phyloP scores from a whole-genome alignment of 768 basidiomycete species.

The Neoboletus subvelutipes region DNA sequence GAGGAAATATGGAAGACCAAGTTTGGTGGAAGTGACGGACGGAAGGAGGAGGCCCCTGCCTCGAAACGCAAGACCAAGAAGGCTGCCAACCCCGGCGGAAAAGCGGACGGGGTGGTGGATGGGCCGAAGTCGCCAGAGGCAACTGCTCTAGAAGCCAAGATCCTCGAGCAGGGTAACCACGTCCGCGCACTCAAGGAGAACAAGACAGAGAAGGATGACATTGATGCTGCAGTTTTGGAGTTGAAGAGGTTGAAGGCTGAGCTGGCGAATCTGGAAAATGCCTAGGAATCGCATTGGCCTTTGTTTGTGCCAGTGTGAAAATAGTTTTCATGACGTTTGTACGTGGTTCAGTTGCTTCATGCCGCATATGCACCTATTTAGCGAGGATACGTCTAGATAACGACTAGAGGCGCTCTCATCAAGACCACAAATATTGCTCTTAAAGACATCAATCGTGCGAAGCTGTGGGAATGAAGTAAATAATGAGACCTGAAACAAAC shows the following conservation, averaged over 20 bases:
- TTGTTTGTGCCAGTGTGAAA: not conserved
- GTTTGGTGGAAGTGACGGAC: conserved; percentile 66
- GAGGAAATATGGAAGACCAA: conserved; percentile 75
- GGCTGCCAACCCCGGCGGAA: conserved; percentile 46
- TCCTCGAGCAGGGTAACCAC: conserved; percentile 71
- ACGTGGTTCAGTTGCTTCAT: not conserved
- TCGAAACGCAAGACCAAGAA: conserved; percentile 57
- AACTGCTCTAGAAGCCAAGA: conserved; percentile 67
- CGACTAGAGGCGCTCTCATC: not conserved
- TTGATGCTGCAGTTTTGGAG: conserved; percentile 51
- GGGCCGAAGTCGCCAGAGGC: conserved; percentile 73
- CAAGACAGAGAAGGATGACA: conserved; percentile 45
- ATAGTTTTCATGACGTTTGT: not conserved
- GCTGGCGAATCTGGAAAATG: conserved; percentile 31
- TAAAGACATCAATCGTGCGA: not conserved
- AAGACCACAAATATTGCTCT: not conserved
- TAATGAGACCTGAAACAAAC: not conserved
- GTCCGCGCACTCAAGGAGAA: conserved; percentile 67
- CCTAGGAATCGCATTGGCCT: conserved; percentile 4
- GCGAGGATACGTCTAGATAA: not conserved
- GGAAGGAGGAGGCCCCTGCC: conserved; percentile 44
- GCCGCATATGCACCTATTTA: not conserved
- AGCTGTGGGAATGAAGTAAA: not conserved
- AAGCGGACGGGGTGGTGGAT: conserved; percentile 39
- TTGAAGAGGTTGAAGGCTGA: conserved; percentile 68